These are phyloP conservation scores for Globisporangium sylvaticum DNA, from an alignment of 352 stramenopile genomes.

Conservation along the genomic window DNA sequence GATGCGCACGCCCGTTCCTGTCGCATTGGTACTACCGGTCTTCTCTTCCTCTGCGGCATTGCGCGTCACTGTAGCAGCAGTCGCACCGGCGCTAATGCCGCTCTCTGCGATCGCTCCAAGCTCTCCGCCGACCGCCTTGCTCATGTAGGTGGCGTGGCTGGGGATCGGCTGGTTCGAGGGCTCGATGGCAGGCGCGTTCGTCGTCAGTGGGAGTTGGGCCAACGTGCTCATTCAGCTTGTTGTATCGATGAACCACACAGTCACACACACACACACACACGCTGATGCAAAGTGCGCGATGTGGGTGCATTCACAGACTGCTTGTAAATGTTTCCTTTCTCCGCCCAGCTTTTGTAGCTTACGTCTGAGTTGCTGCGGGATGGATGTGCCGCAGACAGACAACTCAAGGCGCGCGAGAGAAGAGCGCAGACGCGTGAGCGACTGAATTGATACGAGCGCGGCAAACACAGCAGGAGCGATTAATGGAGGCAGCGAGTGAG, in stretches of 20 bases:
- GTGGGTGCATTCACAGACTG: neutral
- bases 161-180: conserved; percentile 18
- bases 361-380: neutral
- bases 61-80: neutral
- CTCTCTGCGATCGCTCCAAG: conserved; percentile 2
- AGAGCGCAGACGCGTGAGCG: neutral
- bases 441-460: too few relatives aligned
- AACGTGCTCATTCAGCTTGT: conserved; percentile 13
- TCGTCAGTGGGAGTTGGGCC: neutral
- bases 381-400: too few relatives aligned
- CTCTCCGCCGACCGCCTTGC: neutral
- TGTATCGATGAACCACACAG: neutral
- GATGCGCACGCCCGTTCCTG: neutral
- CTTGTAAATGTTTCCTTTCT: too few relatives aligned
- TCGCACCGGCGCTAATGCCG: neutral
- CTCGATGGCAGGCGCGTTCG: conserved; percentile 14
- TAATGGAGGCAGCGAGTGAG: neutral
- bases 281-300: neutral
- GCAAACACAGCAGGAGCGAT: too few relatives aligned
- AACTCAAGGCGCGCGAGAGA: neutral
- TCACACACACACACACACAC: too few relatives aligned
- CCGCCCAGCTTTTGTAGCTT: too few relatives aligned
- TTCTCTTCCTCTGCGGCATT: neutral
- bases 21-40: neutral
- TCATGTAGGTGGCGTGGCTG: conserved; percentile 13